Conservation (phyloP, 768 basidiomycete genomes). For the Naematelia encephala region DNA sequence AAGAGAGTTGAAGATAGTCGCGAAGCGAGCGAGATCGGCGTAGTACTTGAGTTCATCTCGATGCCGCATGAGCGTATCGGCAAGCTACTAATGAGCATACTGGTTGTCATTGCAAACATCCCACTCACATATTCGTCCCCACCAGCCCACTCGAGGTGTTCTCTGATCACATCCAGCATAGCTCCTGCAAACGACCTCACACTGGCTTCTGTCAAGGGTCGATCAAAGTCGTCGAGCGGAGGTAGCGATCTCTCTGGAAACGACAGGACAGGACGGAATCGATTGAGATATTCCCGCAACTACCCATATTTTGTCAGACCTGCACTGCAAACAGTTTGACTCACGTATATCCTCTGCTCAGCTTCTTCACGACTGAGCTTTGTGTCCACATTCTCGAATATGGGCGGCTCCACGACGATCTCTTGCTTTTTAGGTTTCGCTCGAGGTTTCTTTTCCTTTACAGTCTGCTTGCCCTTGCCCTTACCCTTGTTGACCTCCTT, state of each 20-base stretch:
- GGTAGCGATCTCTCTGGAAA: constrained; percentile 29
- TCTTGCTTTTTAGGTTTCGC: constrained; percentile 8
- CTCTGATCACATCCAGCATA: constrained; percentile 34
- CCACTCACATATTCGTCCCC: constrained; percentile 24
- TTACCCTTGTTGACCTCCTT: background rate
- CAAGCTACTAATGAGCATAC: constrained; percentile 6
- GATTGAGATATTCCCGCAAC: constrained; percentile 36
- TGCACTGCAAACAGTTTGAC: background rate
- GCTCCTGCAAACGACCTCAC: constrained; percentile 34
- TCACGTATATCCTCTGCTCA: constrained; percentile 31
- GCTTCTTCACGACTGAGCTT: constrained; percentile 22
- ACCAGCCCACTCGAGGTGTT: constrained; percentile 21
- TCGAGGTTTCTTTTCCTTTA: constrained; percentile 2
- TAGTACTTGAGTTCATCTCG: constrained; percentile 41
- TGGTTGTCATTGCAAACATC: background rate
- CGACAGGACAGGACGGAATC: constrained; percentile 22
- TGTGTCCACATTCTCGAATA: constrained; percentile 35
- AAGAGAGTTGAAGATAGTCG: constrained; percentile 21
- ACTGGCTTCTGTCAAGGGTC: constrained; percentile 35
- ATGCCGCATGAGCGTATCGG: constrained; percentile 14
- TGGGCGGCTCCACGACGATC: constrained; percentile 19
- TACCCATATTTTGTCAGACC: constrained; percentile 13
- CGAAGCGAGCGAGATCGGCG: constrained; percentile 39
- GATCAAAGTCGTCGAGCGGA: constrained; percentile 39
- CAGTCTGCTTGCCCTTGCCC: constrained; percentile 1